phyloP scores from a whole-genome alignment of 768 basidiomycete species.

The Rhizopogon rudus region DNA sequence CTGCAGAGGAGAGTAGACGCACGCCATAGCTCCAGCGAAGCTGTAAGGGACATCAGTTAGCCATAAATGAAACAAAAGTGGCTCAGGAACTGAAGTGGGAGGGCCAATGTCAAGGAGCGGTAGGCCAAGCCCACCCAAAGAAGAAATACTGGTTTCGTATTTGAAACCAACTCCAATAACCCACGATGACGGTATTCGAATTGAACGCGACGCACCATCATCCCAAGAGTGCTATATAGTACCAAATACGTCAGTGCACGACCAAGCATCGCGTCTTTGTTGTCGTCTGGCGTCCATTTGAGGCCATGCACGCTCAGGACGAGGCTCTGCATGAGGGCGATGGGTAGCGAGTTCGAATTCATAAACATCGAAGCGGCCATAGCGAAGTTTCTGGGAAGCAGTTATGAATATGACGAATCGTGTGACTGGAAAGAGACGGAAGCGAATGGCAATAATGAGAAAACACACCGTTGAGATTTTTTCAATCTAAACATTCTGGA shows the following conservation, averaged over 20 bases:
- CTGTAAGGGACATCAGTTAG: slow-evolving; percentile 29
- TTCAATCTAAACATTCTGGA: slow-evolving; percentile 63
- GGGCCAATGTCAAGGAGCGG: not conserved
- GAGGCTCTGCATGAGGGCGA: slow-evolving; percentile 90
- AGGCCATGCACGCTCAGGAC: slow-evolving; percentile 78
- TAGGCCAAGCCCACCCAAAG: not conserved
- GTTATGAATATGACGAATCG: not conserved
- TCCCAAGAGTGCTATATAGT: slow-evolving; percentile 90
- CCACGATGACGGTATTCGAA: not conserved
- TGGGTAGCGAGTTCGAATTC: slow-evolving; percentile 94
- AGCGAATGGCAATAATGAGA: not conserved
- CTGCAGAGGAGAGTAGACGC: slow-evolving; percentile 68
- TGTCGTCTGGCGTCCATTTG: slow-evolving; percentile 80
- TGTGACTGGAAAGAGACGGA: not conserved
- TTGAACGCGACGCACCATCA: slow-evolving; percentile 62
- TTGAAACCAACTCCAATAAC: not conserved
- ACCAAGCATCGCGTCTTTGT: slow-evolving; percentile 84
- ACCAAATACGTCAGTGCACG: slow-evolving; percentile 88
- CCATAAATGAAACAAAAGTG: not conserved
- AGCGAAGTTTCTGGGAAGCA: slow-evolving; percentile 55
- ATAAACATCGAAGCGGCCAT: slow-evolving; percentile 85
- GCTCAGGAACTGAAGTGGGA: not conserved
- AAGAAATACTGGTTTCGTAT: not conserved
- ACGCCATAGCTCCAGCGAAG: slow-evolving; percentile 94
- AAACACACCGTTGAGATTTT: slow-evolving; percentile 67